Evolutionary conservation across 257 asterid species (phyloP), one percentile per base, ranked within the genome.

Genomic region (Echites panduratus): DNA sequence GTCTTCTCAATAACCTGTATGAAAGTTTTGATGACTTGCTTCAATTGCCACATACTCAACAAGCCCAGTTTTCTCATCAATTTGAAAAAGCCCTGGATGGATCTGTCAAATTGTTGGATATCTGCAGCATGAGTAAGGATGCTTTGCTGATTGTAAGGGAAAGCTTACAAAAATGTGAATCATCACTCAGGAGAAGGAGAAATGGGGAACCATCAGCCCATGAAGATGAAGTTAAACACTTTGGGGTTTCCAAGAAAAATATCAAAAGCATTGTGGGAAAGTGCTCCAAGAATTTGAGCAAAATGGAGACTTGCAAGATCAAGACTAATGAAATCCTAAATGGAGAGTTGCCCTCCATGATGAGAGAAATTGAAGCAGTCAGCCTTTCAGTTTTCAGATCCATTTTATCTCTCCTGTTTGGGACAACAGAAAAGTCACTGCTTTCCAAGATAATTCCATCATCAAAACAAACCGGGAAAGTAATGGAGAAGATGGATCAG

Each of bases 391-490:
- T 77, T 9, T 73, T 79, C 22, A 73, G 66, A 48, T 82, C 85
- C 4, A 48, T 73, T 12, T 22, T 80, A 58, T 70, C 72, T 27
- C 64, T 77, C 44, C 13, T 82, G 66, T 84, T 74, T 43, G 62
- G 64, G 0, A 19, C 49, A 35, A 27, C 38, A 1, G 29, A 19
- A 38, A 79, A 83, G 86, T 76, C 85, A 9, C 24, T 81, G 43
- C 73, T 84, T 54, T 80, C 84, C 7, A 85, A 85, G 65, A 13
- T 79, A 22, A 29, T 81, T 38, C 74, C n/a, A n/a, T n/a, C 56
- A 44, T 53, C 59, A 20, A 53, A 53, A 53, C 59, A 53, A 53
- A 53, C 59, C 6, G 10, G 59, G 24, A 27, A 53, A 53, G 59
- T 53, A 19, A 53, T 53, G 62, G 62, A 56, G 13, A 56, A 56